These are phyloP conservation scores for Xanthoconium stramineum DNA, from an alignment of 768 basidiomycete species.

Conservation along the genomic window DNA sequence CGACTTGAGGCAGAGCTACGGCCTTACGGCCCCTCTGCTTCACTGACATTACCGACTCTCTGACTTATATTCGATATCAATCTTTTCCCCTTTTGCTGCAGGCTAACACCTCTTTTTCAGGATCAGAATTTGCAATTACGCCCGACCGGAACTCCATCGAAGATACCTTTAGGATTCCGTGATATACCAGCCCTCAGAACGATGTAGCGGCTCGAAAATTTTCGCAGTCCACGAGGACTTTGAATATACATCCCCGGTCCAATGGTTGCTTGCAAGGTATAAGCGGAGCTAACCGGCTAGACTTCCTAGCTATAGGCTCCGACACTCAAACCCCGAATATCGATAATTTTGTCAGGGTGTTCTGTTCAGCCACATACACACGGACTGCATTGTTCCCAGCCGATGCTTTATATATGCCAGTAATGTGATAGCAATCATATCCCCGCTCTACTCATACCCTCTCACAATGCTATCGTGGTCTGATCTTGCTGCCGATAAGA, in stretches of 20 bases:
- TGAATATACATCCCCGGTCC: no score
- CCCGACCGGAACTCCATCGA: neutral
- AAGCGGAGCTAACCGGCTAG: no score
- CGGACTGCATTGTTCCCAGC: slow-evolving; percentile 2
- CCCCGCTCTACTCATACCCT: neutral
- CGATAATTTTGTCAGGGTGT: no score
- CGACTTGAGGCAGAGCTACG: slow-evolving; percentile 53
- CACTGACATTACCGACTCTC: slow-evolving; percentile 77
- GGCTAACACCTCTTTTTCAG: slow-evolving; percentile 17
- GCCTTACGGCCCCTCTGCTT: slow-evolving; percentile 40
- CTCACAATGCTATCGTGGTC: slow-evolving; percentile 40
- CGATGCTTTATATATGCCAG: slow-evolving; percentile 5
- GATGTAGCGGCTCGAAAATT: no score
- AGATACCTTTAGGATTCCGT: neutral
- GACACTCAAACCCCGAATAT: no score
- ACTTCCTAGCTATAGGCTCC: no score
- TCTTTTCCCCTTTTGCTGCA: neutral
- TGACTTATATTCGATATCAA: slow-evolving; percentile 30
- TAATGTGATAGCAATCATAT: neutral
- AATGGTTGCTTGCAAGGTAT: no score
- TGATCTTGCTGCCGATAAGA: slow-evolving; percentile 53
- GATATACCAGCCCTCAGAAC: neutral
- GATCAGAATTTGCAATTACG: slow-evolving; percentile 3
- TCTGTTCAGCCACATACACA: neutral
- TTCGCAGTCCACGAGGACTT: no score